Percentiles rank a stretch among this genome's conserved stretches.
phyloP scores from a whole-genome alignment of 441 rosid species.

The Brassica hybrid region DNA sequence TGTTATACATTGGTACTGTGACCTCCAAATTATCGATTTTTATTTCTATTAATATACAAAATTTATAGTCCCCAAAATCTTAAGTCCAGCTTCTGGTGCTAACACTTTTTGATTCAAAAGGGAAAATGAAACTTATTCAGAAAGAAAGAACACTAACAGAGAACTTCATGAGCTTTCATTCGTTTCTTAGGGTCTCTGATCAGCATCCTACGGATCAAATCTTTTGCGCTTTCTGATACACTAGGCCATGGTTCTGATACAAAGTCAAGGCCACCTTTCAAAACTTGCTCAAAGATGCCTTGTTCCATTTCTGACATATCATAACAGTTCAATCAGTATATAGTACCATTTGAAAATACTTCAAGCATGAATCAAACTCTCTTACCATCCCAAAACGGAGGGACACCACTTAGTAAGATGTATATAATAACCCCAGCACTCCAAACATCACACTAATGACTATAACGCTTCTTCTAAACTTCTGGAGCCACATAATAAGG shows the following conservation, averaged over 20 bases:
- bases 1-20: not conserved
- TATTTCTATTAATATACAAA: no score
- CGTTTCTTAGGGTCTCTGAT: conserved; percentile 85
- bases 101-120: not conserved
- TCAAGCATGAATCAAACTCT: conserved; percentile 31
- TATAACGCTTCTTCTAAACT: conserved; percentile 80
- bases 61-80: no score
- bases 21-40: no score
- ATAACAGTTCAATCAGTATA: conserved; percentile 25
- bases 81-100: not conserved
- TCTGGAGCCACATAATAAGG: conserved; percentile 99
- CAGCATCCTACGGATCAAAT: conserved; percentile 85
- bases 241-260: conserved; percentile 94
- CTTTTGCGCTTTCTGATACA: conserved; percentile 83
- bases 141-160: conserved; percentile 55
- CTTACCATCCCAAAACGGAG: conserved; percentile 99
- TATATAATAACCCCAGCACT: conserved; percentile 96
- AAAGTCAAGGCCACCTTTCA: conserved; percentile 91
- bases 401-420: conserved; percentile 87
- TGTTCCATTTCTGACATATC: conserved; percentile 81
- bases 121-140: not conserved
- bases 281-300: conserved; percentile 94
- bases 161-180: conserved; percentile 87
- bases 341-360: not conserved
- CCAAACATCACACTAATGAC: conserved; percentile 96